These are phyloP conservation scores for Uronychia binucleata DNA, from an alignment of 73 alveolate genomes.

Conservation along the genomic window DNA sequence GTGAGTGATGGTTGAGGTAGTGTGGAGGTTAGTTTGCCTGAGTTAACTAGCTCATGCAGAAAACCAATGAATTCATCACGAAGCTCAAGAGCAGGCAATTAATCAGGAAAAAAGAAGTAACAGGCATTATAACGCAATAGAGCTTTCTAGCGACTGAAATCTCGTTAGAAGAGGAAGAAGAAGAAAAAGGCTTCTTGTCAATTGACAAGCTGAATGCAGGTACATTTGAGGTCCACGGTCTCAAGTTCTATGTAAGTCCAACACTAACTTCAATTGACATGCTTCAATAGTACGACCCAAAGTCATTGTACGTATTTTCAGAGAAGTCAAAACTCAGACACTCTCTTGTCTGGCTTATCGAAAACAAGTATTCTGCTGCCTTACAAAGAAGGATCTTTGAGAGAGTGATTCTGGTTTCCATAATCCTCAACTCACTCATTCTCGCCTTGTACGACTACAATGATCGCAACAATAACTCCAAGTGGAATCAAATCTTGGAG, in stretches of 20 bases:
- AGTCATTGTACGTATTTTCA: conserved; percentile 14
- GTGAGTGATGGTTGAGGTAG: too few relatives aligned
- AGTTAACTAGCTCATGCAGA: too few relatives aligned
- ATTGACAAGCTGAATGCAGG: background rate
- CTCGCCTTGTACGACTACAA: conserved; percentile 47
- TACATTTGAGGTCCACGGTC: background rate
- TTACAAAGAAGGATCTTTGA: conserved; percentile 57
- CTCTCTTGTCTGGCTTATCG: conserved; percentile 1
- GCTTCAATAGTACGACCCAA: conserved; percentile 19
- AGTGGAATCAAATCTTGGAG: conserved; percentile 6
- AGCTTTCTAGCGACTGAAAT: too few relatives aligned
- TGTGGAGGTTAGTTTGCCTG: too few relatives aligned
- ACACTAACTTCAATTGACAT: background rate
- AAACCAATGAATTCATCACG: too few relatives aligned
- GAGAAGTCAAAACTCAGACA: background rate
- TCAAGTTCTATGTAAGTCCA: background rate
- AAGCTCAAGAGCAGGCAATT: too few relatives aligned
- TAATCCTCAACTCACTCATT: conserved; percentile 50
- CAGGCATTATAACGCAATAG: too few relatives aligned
- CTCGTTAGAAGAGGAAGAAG: background rate
- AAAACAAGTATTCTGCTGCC: conserved; percentile 5
- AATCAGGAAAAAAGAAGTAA: too few relatives aligned
- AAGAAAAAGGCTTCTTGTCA: background rate
- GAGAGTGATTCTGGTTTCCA: conserved; percentile 46
- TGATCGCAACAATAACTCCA: conserved; percentile 18